phyloP scores from a whole-genome alignment of 2,329 filamentous ascomycete species.

The Calycina herbarum region DNA sequence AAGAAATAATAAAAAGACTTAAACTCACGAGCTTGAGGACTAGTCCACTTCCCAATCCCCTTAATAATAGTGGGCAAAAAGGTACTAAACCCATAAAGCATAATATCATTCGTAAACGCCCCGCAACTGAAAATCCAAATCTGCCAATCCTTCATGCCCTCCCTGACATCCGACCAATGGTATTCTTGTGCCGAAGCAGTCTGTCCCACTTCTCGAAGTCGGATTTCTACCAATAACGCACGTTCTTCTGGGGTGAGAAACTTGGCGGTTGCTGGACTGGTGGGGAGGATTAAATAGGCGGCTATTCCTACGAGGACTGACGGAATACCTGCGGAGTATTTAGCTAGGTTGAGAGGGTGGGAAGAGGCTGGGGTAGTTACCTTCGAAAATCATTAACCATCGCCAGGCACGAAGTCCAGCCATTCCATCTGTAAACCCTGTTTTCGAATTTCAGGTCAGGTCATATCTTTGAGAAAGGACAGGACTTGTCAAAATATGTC shows the following conservation, averaged over 20 bases:
- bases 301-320: constrained; percentile 55
- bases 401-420: constrained; percentile 61
- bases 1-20: not conserved
- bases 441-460: too few relatives aligned
- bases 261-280: constrained; percentile 58
- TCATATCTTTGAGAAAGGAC: too few relatives aligned
- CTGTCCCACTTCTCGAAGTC: constrained; percentile 48
- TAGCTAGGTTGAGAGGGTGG: too few relatives aligned
- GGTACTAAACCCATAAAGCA: constrained; percentile 67
- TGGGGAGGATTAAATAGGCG: constrained; percentile 57
- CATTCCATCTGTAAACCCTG: constrained; percentile 57
- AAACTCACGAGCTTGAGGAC: constrained; percentile 49
- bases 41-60: constrained; percentile 56
- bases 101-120: constrained; percentile 62
- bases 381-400: constrained; percentile 44
- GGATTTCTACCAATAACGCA: constrained; percentile 19
- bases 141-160: constrained; percentile 62
- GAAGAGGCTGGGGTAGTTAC: too few relatives aligned
- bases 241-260: constrained; percentile 56
- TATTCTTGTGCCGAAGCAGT: constrained; percentile 52
- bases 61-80: constrained; percentile 71
- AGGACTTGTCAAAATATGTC: too few relatives aligned
- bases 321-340: constrained; percentile 39
- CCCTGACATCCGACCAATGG: constrained; percentile 56
- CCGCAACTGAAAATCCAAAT: constrained; percentile 60